Conservation (phyloP, 306 rosid species). For the Glycine tomentella region DNA sequence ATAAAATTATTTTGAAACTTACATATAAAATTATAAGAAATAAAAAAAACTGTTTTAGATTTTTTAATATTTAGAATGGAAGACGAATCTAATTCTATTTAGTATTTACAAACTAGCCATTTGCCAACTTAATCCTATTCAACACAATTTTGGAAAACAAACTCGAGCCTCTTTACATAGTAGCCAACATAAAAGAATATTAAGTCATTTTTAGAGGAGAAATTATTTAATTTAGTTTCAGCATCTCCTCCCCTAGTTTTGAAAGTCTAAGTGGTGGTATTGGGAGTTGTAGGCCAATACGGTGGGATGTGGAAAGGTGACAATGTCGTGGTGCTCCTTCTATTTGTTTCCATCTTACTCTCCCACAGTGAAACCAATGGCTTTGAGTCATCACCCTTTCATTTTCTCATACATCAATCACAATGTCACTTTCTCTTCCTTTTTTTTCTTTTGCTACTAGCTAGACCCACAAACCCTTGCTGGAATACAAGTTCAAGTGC, state of each 20-base stretch:
- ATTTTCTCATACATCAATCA: constrained; percentile 17
- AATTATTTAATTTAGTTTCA: neutral
- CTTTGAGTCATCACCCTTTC: neutral
- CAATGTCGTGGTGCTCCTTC: neutral
- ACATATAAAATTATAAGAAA: neutral
- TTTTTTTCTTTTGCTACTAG: constrained; percentile 16
- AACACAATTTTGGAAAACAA: no score
- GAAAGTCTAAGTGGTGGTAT: neutral
- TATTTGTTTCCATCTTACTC: constrained; percentile 1
- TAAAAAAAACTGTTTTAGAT: neutral
- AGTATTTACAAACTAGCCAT: neutral
- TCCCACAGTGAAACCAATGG: constrained; percentile 3
- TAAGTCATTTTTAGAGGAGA: no score
- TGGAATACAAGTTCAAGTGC: neutral
- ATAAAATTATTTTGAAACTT: neutral
- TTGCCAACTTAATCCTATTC: no score
- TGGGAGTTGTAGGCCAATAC: neutral
- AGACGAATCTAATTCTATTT: neutral
- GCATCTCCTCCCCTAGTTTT: neutral
- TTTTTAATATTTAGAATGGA: no score
- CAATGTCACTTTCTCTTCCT: neutral
- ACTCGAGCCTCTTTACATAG: neutral
- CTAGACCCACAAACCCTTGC: neutral
- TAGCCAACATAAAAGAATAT: neutral
- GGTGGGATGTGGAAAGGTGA: neutral